Evolutionary conservation across 2,329 filamentous ascomycete species (phyloP), one percentile per base, ranked within the genome.

Genomic region (Epichloe sibirici): DNA sequence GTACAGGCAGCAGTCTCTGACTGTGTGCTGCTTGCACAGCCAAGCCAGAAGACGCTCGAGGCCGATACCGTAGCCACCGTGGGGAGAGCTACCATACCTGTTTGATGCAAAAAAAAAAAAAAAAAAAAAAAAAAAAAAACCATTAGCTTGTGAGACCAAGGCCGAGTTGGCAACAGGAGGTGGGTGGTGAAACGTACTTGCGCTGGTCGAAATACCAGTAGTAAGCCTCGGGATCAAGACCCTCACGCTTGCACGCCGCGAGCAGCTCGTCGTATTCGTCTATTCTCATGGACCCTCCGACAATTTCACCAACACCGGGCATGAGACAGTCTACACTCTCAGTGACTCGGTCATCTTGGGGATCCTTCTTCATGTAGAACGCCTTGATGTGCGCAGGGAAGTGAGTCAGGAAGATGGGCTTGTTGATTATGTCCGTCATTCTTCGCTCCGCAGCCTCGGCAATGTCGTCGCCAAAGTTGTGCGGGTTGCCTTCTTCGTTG

Each of bases 121-220:
- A 46, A 35, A 34, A n/a, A 8, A 31, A 12, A 45, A 28, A 28
- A 45, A 44, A 17, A 4, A 9, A 3, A 46, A 35, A 34, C n/a
- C 11, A 37, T 39, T 39, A 39, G 37, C 6, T 39, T 39, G 37
- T 39, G 37, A 5, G 37, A n/a, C 15, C 37, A n/a, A 1, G 37
- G 37, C 37, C 4, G 11, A n/a, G 25, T 3, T 47, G 12, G 15
- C 15, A 48, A 2, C 3, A 34, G 17, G 37, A 48, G 5, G 25
- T 5, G 17, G 31, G 4, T 37, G 11, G 13, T 21, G 2, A 21
- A 21, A 53, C 59, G 54, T 51, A 61, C 88, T 93, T 95, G 66
- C 90, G 79, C 79, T 95, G 90, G 72, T 96, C 93, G 35, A 90
- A 94, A 74, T 97, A 98, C 93, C 93, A 98, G 78, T 94, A 97